Percentiles rank a stretch among this genome's conserved stretches.
These are phyloP conservation scores for Phaffia australis DNA, from an alignment of 768 basidiomycete genomes.

Conservation along the genomic window DNA sequence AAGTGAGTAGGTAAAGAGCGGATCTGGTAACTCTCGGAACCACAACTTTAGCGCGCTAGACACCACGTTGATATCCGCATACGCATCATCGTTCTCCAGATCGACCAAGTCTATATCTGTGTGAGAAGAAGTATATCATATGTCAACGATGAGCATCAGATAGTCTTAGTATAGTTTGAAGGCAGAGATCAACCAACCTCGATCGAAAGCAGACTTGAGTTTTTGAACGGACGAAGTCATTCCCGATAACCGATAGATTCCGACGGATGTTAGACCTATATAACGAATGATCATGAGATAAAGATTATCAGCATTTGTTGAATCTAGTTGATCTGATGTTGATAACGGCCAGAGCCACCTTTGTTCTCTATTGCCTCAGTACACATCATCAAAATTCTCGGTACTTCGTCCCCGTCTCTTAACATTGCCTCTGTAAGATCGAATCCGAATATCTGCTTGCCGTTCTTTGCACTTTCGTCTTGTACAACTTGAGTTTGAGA, in stretches of 20 bases:
- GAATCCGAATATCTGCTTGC: slow-evolving; percentile 73
- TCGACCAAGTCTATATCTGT: slow-evolving; percentile 77
- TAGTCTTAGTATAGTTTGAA: background rate
- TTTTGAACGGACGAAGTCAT: slow-evolving; percentile 74
- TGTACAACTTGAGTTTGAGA: slow-evolving; percentile 17
- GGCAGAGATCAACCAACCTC: slow-evolving; percentile 46
- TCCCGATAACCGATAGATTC: slow-evolving; percentile 88
- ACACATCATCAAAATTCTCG: slow-evolving; percentile 75
- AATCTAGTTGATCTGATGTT: background rate
- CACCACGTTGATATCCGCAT: slow-evolving; percentile 87
- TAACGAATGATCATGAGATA: too few species aligned
- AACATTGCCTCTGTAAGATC: slow-evolving; percentile 85
- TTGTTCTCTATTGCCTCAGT: slow-evolving; percentile 83
- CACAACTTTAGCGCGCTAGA: slow-evolving; percentile 90
- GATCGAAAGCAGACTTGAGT: slow-evolving; percentile 72
- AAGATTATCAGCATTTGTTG: background rate
- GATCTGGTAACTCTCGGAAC: slow-evolving; percentile 91
- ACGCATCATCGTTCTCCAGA: slow-evolving; percentile 79
- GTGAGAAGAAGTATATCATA: background rate
- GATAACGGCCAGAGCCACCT: slow-evolving; percentile 42
- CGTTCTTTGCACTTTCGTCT: background rate
- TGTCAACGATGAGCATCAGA: background rate
- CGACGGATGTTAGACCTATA: slow-evolving; percentile 53
- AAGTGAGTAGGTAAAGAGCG: slow-evolving; percentile 66
- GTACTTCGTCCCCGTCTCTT: slow-evolving; percentile 83